These are phyloP conservation scores for Leucocoprinus leucothites DNA, from an alignment of 768 basidiomycete species.

Conservation along the genomic window DNA sequence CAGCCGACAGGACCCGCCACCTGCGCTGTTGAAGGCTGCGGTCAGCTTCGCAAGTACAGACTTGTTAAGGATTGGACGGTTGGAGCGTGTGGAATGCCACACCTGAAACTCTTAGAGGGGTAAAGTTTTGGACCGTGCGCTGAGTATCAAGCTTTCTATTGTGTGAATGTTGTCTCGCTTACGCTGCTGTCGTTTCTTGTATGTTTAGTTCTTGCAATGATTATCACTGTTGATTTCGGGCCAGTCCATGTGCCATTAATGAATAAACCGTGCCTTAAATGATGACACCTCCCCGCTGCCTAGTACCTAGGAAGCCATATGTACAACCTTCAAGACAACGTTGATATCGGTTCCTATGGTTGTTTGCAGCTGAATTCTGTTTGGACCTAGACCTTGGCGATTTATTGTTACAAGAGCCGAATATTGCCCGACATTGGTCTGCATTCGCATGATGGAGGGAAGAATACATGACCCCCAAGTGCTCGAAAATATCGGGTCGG, in stretches of 20 bases:
- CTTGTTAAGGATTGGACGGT: slow-evolving; percentile 58
- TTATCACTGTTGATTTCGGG: not conserved
- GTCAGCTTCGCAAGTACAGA: slow-evolving; percentile 55
- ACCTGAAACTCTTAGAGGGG: slow-evolving; percentile 55
- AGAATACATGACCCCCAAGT: too few species aligned
- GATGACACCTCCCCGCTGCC: not conserved
- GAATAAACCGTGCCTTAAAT: not conserved
- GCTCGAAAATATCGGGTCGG: too few species aligned
- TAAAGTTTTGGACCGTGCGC: not conserved
- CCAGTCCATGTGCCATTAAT: not conserved
- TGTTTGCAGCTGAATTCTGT: not conserved
- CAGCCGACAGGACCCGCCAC: slow-evolving; percentile 19
- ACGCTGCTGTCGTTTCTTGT: not conserved
- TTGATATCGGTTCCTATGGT: not conserved
- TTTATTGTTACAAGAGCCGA: not conserved
- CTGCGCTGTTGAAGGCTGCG: slow-evolving; percentile 63
- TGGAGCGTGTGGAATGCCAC: slow-evolving; percentile 67
- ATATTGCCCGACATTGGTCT: not conserved
- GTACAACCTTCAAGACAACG: not conserved
- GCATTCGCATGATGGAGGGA: too few species aligned
- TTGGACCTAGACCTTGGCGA: too few species aligned
- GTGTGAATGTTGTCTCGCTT: not conserved
- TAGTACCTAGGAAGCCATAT: not conserved
- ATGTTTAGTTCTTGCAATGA: not conserved
- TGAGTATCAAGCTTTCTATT: slow-evolving; percentile 1